phyloP scores from a whole-genome alignment of 2,329 filamentous ascomycete genomes.

The Macrophomina tecta region DNA sequence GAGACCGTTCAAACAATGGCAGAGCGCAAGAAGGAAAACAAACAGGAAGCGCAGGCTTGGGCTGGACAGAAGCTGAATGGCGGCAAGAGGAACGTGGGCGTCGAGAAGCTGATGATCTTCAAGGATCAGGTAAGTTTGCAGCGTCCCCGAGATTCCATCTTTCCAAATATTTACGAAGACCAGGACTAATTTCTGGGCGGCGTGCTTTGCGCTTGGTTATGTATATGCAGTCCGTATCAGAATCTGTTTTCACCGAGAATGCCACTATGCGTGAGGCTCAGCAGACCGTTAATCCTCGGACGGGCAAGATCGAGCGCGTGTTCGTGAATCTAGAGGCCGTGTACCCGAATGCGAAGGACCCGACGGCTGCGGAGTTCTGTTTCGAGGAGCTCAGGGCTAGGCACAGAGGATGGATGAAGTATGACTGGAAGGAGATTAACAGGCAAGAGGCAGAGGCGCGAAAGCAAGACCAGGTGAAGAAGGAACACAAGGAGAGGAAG shows the following conservation, averaged over 20 bases:
- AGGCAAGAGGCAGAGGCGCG: constrained; percentile 33
- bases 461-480: constrained; percentile 26
- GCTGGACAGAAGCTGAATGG: constrained; percentile 87
- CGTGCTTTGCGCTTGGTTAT: constrained; percentile 55
- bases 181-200: constrained; percentile 87
- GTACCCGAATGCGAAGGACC: constrained; percentile 77
- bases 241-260: constrained; percentile 51
- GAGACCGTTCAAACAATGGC: constrained; percentile 86
- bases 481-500: constrained; percentile 17
- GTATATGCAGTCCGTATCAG: constrained; percentile 59
- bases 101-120: constrained; percentile 88
- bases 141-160: constrained; percentile 32
- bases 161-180: constrained; percentile 78
- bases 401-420: constrained; percentile 69
- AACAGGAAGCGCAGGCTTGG: constrained; percentile 85
- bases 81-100: constrained; percentile 78
- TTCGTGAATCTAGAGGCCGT: constrained; percentile 85
- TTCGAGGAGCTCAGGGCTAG: constrained; percentile 91
- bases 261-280: constrained; percentile 77
- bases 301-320: constrained; percentile 82
- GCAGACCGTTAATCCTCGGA: constrained; percentile 81
- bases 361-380: constrained; percentile 73
- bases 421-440: constrained; percentile 56
- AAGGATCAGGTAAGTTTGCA: constrained; percentile 85
- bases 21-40: constrained; percentile 94